Conservation (phyloP, 2,329 filamentous ascomycete species). For the Akanthomyces muscarius region DNA sequence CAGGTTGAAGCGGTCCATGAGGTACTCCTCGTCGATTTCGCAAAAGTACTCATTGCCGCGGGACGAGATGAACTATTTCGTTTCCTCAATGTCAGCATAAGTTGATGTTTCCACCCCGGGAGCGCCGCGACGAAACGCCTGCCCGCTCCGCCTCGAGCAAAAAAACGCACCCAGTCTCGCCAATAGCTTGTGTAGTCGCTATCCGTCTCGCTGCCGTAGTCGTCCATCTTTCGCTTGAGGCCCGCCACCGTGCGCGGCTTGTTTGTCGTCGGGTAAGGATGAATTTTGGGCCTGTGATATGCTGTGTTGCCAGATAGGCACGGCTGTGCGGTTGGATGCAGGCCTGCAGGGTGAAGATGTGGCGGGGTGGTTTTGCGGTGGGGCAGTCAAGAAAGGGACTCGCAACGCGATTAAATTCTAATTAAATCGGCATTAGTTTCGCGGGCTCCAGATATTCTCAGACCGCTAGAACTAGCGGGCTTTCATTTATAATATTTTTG, state of each 20-base stretch:
- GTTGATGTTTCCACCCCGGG: neutral
- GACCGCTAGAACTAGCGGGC: neutral
- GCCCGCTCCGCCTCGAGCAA: neutral
- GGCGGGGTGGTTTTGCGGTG: constrained; percentile 13
- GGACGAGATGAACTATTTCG: constrained; percentile 85
- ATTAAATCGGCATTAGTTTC: neutral
- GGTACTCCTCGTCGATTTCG: constrained; percentile 98
- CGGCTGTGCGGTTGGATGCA: constrained; percentile 1
- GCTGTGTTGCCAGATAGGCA: neutral
- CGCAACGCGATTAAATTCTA: neutral
- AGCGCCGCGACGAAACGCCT: too few relatives aligned
- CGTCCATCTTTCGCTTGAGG: constrained; percentile 64
- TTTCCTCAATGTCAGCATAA: neutral
- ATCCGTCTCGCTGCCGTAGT: constrained; percentile 96
- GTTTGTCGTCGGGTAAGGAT: constrained; percentile 11
- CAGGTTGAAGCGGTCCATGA: constrained; percentile 96
- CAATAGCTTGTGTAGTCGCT: constrained; percentile 99
- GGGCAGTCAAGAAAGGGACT: neutral
- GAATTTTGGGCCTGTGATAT: neutral
- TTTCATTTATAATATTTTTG: neutral
- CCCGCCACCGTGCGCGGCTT: constrained; percentile 11
- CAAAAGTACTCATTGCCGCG: constrained; percentile 99
- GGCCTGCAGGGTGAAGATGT: neutral
- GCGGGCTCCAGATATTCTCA: neutral
- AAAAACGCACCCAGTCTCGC: constrained; percentile 85